Conservation (phyloP, 495 filamentous ascomycete species). For the Penicillium riverlandense region DNA sequence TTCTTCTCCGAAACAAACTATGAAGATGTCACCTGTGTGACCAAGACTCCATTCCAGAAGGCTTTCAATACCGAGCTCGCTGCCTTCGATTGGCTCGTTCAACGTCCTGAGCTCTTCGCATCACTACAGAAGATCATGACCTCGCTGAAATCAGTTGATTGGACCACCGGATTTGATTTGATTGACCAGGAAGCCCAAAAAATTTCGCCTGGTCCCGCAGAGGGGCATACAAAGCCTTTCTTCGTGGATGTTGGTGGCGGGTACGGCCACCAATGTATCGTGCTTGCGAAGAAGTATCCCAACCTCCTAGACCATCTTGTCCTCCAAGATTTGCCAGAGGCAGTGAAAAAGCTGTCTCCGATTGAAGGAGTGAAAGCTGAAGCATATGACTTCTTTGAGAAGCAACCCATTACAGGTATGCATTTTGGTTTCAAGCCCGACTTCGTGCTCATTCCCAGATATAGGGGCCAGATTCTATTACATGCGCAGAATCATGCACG, state of each 20-base stretch:
- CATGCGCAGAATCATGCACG: slow-evolving; percentile 33
- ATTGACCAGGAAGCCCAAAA: slow-evolving; percentile 10
- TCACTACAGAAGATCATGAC: slow-evolving; percentile 34
- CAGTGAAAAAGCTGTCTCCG: slow-evolving; percentile 24
- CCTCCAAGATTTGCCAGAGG: slow-evolving; percentile 45
- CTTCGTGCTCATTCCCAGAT: slow-evolving; percentile 4
- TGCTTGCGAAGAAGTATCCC: slow-evolving; percentile 36
- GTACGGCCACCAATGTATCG: slow-evolving; percentile 43
- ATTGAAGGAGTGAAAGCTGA: slow-evolving; percentile 40
- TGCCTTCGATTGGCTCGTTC: slow-evolving; percentile 31
- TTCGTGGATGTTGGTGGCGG: slow-evolving; percentile 50
- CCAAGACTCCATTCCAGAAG: slow-evolving; percentile 31
- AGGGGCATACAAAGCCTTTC: slow-evolving; percentile 15
- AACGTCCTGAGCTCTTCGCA: slow-evolving; percentile 28
- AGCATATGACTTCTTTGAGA: slow-evolving; percentile 43
- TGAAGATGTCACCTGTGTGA: slow-evolving; percentile 24
- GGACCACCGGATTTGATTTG: slow-evolving; percentile 23
- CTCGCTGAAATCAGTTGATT: slow-evolving; percentile 18
- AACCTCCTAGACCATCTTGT: slow-evolving; percentile 37
- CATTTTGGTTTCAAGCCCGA: neutral
- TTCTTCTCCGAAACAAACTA: slow-evolving; percentile 36
- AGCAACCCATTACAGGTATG: slow-evolving; percentile 38
- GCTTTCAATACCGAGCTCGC: slow-evolving; percentile 32
- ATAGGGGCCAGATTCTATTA: slow-evolving; percentile 35
- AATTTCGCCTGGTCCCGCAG: neutral